Conservation (phyloP, 768 basidiomycete genomes). For the Boletus sp. region DNA sequence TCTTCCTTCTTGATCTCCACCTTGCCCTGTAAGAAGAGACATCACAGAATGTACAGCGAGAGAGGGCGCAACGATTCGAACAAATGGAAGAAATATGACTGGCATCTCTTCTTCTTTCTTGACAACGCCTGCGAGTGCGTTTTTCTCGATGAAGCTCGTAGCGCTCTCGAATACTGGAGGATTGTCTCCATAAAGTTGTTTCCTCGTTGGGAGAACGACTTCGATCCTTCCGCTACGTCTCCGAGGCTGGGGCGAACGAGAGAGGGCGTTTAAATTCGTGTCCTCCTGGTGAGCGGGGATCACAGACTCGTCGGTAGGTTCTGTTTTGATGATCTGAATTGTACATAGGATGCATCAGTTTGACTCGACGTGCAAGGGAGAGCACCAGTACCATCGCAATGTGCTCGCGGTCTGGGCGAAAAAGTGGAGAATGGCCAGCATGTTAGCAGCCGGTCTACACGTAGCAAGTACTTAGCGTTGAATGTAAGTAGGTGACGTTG, state of each 20-base stretch:
- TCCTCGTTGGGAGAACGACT: slow-evolving; percentile 13
- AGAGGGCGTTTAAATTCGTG: not conserved
- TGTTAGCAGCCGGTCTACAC: no score
- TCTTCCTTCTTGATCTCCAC: slow-evolving; percentile 19
- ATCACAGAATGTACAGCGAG: not conserved
- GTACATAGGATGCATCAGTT: not conserved
- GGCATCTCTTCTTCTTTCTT: slow-evolving; percentile 17
- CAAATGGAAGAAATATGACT: not conserved
- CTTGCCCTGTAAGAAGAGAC: not conserved
- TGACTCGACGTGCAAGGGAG: not conserved
- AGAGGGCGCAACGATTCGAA: not conserved
- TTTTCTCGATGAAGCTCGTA: slow-evolving; percentile 4
- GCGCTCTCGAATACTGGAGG: slow-evolving; percentile 9
- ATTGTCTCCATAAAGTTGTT: slow-evolving; percentile 4
- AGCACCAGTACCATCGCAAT: not conserved
- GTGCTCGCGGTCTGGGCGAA: not conserved
- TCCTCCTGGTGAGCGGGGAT: not conserved
- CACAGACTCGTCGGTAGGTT: slow-evolving; percentile 2
- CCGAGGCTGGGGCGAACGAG: not conserved
- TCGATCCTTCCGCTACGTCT: slow-evolving; percentile 1
- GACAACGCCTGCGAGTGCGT: not conserved
- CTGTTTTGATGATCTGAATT: slow-evolving; percentile 9
- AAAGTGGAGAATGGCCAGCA: not conserved
- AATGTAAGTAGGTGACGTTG: not conserved
- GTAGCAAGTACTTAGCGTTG: no score